These are phyloP conservation scores for Cyclospora cayetanensis DNA, from an alignment of 169 alveolate species.

Conservation along the genomic window DNA sequence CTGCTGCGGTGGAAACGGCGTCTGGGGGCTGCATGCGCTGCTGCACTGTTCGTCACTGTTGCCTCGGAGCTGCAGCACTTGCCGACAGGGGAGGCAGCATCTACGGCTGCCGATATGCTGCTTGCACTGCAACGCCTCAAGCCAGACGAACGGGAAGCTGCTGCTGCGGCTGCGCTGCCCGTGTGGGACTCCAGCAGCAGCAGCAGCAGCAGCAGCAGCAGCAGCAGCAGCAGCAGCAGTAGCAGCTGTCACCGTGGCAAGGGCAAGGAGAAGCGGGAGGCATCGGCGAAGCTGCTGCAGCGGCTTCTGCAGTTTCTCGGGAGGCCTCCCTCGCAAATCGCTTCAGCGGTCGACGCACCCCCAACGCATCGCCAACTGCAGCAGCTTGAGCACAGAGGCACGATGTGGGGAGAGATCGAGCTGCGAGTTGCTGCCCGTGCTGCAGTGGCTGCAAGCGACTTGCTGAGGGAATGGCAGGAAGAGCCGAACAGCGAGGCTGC, in stretches of 20 bases:
- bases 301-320: conserved; percentile 34
- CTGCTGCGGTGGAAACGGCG: conserved; percentile 55
- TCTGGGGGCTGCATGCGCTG: conserved; percentile 10
- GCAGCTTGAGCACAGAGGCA: neutral
- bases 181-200: neutral
- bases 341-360: neutral
- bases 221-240: conserved; percentile 4
- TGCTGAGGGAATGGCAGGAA: neutral
- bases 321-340: neutral
- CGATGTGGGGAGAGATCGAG: neutral
- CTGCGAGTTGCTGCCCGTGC: conserved; percentile 34
- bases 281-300: neutral
- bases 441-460: conserved; percentile 43
- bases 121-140: conserved; percentile 13
- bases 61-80: conserved; percentile 23
- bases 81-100: conserved; percentile 3
- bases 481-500: neutral
- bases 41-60: conserved; percentile 34
- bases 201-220: conserved; percentile 15
- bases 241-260: conserved; percentile 9
- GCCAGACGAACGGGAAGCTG: conserved; percentile 53
- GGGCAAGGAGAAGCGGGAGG: neutral
- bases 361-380: neutral
- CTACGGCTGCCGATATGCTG: conserved; percentile 59
- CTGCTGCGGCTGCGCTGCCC: conserved; percentile 39